phyloP scores from a whole-genome alignment of 768 basidiomycete species.

The Mycena albidolilacea region DNA sequence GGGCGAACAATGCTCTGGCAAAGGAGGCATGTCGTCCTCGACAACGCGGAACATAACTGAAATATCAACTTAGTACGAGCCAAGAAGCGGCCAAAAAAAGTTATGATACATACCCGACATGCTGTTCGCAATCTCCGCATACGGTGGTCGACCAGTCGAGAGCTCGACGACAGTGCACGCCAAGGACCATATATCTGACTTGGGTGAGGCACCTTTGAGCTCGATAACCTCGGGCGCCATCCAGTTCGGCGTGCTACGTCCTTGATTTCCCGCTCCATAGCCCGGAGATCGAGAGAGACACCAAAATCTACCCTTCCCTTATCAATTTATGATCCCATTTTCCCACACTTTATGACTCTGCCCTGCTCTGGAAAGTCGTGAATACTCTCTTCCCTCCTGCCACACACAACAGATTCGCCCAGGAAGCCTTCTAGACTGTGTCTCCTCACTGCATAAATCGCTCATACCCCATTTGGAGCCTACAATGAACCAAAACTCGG shows the following conservation, averaged over 20 bases:
- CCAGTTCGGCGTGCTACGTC: slow-evolving; percentile 98
- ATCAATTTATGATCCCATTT: too few species aligned
- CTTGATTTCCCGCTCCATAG: slow-evolving; percentile 88
- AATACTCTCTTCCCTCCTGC: too few species aligned
- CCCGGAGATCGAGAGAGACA: slow-evolving; percentile 96
- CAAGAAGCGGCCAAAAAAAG: slow-evolving; percentile 30
- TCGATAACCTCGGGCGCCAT: slow-evolving; percentile 99
- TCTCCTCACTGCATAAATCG: too few species aligned
- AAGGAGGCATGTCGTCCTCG: slow-evolving; percentile 90
- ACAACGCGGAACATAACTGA: slow-evolving; percentile 98
- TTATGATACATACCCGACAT: slow-evolving; percentile 80
- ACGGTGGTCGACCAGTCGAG: slow-evolving; percentile 92
- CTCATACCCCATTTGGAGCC: too few species aligned
- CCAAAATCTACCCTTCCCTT: too few species aligned
- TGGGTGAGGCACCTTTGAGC: slow-evolving; percentile 92
- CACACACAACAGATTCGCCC: too few species aligned
- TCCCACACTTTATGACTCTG: too few species aligned
- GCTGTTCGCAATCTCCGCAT: slow-evolving; percentile 88
- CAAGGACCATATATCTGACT: slow-evolving; percentile 96
- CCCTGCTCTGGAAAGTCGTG: too few species aligned
- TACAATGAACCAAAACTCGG: too few species aligned
- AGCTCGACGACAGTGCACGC: slow-evolving; percentile 96
- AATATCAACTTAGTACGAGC: slow-evolving; percentile 25
- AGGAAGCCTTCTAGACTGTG: too few species aligned
- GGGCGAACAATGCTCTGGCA: slow-evolving; percentile 86